Base-by-base conservation (phyloP, 805 yeast genomes). In the Zygosaccharomyces gambellarensis region DNA sequence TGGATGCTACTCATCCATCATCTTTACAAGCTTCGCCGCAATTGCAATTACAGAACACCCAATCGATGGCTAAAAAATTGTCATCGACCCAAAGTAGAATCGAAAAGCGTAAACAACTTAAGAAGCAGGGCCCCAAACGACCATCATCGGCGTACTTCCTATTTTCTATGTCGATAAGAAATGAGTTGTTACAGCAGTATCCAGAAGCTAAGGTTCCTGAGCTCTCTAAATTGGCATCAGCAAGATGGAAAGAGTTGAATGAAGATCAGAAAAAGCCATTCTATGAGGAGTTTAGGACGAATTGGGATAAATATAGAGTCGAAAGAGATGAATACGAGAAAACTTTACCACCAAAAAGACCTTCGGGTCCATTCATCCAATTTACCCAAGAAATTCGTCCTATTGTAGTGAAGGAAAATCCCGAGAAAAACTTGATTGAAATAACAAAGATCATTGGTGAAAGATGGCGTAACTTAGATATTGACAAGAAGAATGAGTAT, bases 171-270 rank as follows among this genome's bases (percentile, higher is more conserved):
- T 61, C 65, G 3, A 66, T 62, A 31, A 62, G 69, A 59, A 58
- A 59, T 38, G 62, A 59, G 36, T 48, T 67, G 22, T 49, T 64
- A 44, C 60, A 61, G 43, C 63, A 64, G 46, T 61, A 60, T 45
- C 71, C 71, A 2, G 66, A 61, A 45, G 68, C 70, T 31, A 65
- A 65, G 49, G 71, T 68, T 4, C 71, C 69, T 12, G 77, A 72
- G 45, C 32, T 72, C 38, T 68, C 71, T 12, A 87, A 83, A 71
- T 69, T 87, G 52, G 84, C 90, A 60, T 97, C 97, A 64, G 90
- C 87, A 66, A 82, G 79, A 71, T 92, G 99, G 99, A 88, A 83
- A 76, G 83, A 83, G 48, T 75, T 92, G 63, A 71, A 76, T 50
- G 85, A 80, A 49, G 83, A 80, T 36, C 89, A 85, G 55, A 90